Evolutionary conservation across 2,329 filamentous ascomycete genomes (phyloP), one percentile per base, ranked within the genome.

Genomic region (Colletotrichum abscissum): DNA sequence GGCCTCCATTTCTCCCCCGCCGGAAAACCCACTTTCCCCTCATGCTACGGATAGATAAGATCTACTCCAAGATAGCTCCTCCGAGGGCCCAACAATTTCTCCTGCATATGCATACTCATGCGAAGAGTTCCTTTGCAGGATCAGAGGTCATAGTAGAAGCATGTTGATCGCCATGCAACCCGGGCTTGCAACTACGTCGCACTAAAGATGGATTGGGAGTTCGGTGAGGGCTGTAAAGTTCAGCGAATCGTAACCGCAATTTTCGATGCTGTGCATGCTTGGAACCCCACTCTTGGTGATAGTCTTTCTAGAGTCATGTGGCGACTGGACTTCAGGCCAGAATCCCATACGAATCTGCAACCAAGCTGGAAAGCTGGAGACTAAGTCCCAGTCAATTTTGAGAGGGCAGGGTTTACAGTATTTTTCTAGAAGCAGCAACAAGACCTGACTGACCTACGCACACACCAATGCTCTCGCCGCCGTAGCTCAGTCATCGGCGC

Each of bases 11-110:
- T 7, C 33, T 16, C 56, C 38, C 62, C 67, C 24, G 11, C 22
- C 42, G 28, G 16, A 5, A 55, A 49, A 33, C 58, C 69, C 69
- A 72, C 65, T 72, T 72, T 63, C 69, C 69, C 65, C 69, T 72
- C 69, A 55, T 26, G 5, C 22, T 52, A 14, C 16, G 33, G 42
- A 55, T 19, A 35, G 69, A 69, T 72, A 64, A 42, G 65, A 59
- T 58, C 5, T 38, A 12, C n/a, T 33, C 56, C 55, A 55, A 69
- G 69, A 72, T 63, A 69, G 49, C 58, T 19, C n/a, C 26, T 19
- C n/a, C 11, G 2, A 16, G 4, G 30, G 8, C 16, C 38, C 26
- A 33, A 5, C 28, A 8, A 24, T 19, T 5, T 5, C 4, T 38
- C 16, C 9, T 33, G 59, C 42, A 52, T 7, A 3, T 14, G 19